Evolutionary conservation across 805 yeast genomes (phyloP).

Genomic region (Metschnikowia similis): DNA sequence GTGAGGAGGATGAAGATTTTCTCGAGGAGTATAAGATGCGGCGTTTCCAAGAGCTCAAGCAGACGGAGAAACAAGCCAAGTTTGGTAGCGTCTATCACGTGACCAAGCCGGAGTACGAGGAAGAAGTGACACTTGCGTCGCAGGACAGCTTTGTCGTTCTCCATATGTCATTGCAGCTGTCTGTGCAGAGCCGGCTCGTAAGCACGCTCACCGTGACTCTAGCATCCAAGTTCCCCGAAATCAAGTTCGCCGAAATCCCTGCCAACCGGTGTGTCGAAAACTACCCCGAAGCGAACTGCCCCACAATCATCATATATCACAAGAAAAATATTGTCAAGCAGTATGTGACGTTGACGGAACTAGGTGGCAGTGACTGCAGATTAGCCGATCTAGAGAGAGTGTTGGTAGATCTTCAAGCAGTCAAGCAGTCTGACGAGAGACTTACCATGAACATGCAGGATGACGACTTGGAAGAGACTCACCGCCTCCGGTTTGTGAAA

Average conservation of each 20-base stretch:
- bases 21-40: slow-evolving; percentile 70
- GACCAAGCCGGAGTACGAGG: slow-evolving; percentile 81
- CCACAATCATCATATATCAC: slow-evolving; percentile 80
- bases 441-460: slow-evolving; percentile 55
- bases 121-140: slow-evolving; percentile 82
- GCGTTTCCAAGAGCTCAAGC: slow-evolving; percentile 69
- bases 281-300: slow-evolving; percentile 87
- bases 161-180: slow-evolving; percentile 68
- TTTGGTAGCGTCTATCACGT: slow-evolving; percentile 78
- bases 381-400: slow-evolving; percentile 68
- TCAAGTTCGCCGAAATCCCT: slow-evolving; percentile 90
- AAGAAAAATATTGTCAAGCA: slow-evolving; percentile 78
- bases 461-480: slow-evolving; percentile 48
- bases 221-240: slow-evolving; percentile 69
- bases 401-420: slow-evolving; percentile 62
- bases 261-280: slow-evolving; percentile 87
- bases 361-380: slow-evolving; percentile 81
- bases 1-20: slow-evolving; percentile 90
- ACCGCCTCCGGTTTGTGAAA: slow-evolving; percentile 51
- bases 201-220: slow-evolving; percentile 50
- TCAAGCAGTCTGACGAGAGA: slow-evolving; percentile 63
- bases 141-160: slow-evolving; percentile 59
- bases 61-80: slow-evolving; percentile 50
- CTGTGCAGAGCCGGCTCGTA: slow-evolving; percentile 70
- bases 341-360: slow-evolving; percentile 67